Evolutionary conservation across 768 basidiomycete genomes (phyloP).

Genomic region (Agrocybe pediades): DNA sequence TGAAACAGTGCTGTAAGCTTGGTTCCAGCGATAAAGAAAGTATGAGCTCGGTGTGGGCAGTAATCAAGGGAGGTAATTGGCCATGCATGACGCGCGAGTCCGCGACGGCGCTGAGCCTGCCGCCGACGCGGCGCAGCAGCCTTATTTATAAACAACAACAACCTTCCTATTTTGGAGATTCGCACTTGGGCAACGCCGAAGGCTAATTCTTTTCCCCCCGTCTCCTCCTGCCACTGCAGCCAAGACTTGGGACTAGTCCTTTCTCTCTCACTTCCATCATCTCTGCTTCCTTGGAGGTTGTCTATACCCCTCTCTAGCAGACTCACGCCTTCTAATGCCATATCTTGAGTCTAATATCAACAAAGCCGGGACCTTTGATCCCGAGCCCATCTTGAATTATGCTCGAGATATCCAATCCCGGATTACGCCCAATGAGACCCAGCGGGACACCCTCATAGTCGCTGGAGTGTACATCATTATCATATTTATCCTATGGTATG

Average conservation of each 20-base stretch:
- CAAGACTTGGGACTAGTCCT: not conserved
- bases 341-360: conserved; percentile 17
- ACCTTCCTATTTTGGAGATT: not conserved
- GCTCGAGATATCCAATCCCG: conserved; percentile 40
- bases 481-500: conserved; percentile 83
- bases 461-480: conserved; percentile 73
- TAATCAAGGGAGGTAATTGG: too few species aligned
- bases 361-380: conserved; percentile 7
- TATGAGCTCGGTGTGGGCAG: too few species aligned
- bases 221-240: too few species aligned
- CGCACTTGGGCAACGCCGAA: too few species aligned
- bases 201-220: too few species aligned
- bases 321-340: conserved; percentile 14
- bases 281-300: too few species aligned
- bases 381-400: conserved; percentile 25
- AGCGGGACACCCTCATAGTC: conserved; percentile 76
- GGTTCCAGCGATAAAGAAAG: too few species aligned
- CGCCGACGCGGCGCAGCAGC: too few species aligned
- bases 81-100: too few species aligned
- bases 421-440: conserved; percentile 71
- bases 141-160: not conserved
- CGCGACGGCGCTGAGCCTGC: too few species aligned
- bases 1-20: not conserved
- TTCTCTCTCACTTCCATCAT: not conserved
- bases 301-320: not conserved